Evolutionary conservation across 805 yeast genomes (phyloP).

Genomic region (Priceomyces fermenticarens): DNA sequence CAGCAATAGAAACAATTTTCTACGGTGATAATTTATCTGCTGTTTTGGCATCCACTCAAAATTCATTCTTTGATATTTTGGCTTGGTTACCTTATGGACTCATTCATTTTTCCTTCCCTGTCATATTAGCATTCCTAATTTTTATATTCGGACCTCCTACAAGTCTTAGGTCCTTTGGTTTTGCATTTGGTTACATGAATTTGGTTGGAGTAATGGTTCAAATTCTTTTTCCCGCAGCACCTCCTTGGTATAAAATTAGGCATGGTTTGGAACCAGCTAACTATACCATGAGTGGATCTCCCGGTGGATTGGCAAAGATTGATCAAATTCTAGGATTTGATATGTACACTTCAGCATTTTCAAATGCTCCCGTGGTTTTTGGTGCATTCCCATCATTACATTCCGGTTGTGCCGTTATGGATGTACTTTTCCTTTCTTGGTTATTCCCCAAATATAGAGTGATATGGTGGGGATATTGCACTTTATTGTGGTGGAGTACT

Average conservation of each 20-base stretch:
- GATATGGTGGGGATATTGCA: conserved; percentile 71
- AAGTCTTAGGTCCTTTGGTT: conserved; percentile 75
- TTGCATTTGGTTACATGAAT: conserved; percentile 95
- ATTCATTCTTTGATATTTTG: conserved; percentile 65
- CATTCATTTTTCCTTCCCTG: conserved; percentile 87
- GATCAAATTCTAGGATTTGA: conserved; percentile 76
- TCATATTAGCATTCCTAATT: conserved; percentile 72
- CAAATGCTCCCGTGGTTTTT: conserved; percentile 86
- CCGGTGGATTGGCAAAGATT: conserved; percentile 91
- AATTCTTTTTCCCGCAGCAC: conserved; percentile 86
- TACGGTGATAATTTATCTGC: conserved; percentile 89
- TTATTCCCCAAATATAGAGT: conserved; percentile 71
- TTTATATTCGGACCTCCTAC: conserved; percentile 93
- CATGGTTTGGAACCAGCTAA: conserved; percentile 89
- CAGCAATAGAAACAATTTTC: conserved; percentile 86
- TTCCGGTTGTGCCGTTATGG: conserved; percentile 93
- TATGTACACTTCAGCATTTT: conserved; percentile 78
- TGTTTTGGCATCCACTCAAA: conserved; percentile 71
- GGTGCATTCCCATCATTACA: conserved; percentile 89
- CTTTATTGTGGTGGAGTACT: conserved; percentile 97
- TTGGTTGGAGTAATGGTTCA: conserved; percentile 80
- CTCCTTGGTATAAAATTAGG: conserved; percentile 91
- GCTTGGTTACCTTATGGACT: conserved; percentile 97
- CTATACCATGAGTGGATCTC: conserved; percentile 88
- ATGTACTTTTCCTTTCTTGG: conserved; percentile 80